Base-by-base conservation (phyloP, 139 green algal species). In the Chlamydomonas sphaeroides region DNA sequence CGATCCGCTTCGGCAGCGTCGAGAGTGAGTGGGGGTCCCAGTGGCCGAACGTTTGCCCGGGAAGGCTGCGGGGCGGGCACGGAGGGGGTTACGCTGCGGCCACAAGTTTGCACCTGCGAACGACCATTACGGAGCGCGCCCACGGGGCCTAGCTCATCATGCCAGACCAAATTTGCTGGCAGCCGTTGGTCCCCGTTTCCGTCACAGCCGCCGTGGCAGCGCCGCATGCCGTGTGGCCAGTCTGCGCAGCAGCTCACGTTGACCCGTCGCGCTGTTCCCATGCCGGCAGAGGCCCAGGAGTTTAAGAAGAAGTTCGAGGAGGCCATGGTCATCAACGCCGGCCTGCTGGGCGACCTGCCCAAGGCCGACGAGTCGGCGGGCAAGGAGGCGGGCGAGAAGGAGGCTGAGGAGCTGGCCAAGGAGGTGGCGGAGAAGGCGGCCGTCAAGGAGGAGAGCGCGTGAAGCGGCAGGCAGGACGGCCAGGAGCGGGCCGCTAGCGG, bases 1-100 rank as follows among this genome's bases (percentile, higher is more conserved):
- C 94, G 86, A 94, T 98, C 45, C 95, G 96, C 53, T 99, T 99
- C 86, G 96, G 95, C 18, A 90, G 79, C 23, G 65, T 92, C 17
- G 92, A 95, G 81, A 93, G 93, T 94, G 77, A 88, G 91, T 88
- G 0, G 1, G 38, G 18, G n/a, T n/a, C n/a, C n/a, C n/a, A n/a
- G n/a, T n/a, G n/a, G n/a, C n/a, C n/a, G n/a, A n/a, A n/a, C n/a
- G n/a, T n/a, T n/a, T n/a, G n/a, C n/a, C n/a, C n/a, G n/a, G n/a
- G n/a, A n/a, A n/a, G n/a, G n/a, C n/a, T n/a, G n/a, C n/a, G n/a
- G n/a, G n/a, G n/a, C n/a, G n/a, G n/a, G n/a, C n/a, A n/a, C n/a
- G n/a, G n/a, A n/a, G n/a, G n/a, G n/a, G n/a, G n/a, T n/a, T n/a
- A n/a, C n/a, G n/a, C n/a, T n/a, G n/a, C n/a, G n/a, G n/a, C n/a